Base-by-base conservation (phyloP, 768 basidiomycete genomes). In the Hydnum rufescens region DNA sequence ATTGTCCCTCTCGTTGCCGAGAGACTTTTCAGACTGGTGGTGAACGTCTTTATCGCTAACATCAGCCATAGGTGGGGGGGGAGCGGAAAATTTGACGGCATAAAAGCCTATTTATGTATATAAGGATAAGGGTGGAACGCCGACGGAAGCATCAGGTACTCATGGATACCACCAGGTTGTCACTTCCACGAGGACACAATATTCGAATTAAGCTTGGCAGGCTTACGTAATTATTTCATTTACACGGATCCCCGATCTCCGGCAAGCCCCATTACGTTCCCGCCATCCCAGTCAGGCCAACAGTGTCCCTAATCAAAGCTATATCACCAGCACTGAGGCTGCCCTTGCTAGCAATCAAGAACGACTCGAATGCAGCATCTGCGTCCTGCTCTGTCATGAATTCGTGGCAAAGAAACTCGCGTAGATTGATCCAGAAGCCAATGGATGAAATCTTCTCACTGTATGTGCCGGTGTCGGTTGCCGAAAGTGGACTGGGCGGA, bases 251-350 rank as follows among this genome's bases (percentile, higher is more conserved):
- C n/a, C n/a, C n/a, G n/a, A n/a, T n/a, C n/a, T n/a, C n/a, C n/a
- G n/a, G n/a, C n/a, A n/a, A n/a, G n/a, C n/a, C 22, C 36, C 36
- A 13, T 67, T 62, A 86, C 51, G 74, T 78, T 8, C 88, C 88
- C 22, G 78, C 83, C 88, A 92, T 90, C 28, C 89, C 90, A 39
- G 77, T 71, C 25, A 93, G 74, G 3, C 89, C 89, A 18, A 89
- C 82, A 22, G 72, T 70, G 63, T 96, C 93, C 47, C 93, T 74
- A 59, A 96, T 89, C 70, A 76, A 84, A 13, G 93, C 93, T 53
- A 95, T 86, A 62, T 96, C 86, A 55, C 71, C 78, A 0, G 87
- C 78, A 18, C 77, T 83, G 60, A 99, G 71, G 26, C 73, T 73
- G 4, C 77, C 80, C 62, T 92, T 92, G 63, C 77, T 79, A 0